A percentile compares a stretch with the other conserved stretches of the same genome.
These are phyloP conservation scores for Plasmodium falciparum DNA, from an alignment of 169 alveolate genomes.

Conservation along the genomic window DNA sequence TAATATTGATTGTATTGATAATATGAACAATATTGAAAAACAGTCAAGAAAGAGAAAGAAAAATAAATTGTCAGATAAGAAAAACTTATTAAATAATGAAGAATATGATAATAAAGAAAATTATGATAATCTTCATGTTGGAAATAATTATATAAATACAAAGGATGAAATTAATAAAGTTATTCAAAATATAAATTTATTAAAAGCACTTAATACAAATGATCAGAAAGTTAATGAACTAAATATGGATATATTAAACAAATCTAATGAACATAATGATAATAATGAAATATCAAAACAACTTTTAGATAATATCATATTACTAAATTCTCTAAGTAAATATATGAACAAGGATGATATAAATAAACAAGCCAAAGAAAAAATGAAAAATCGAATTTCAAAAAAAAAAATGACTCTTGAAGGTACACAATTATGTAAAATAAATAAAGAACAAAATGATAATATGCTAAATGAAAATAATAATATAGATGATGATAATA, in stretches of 20 bases:
- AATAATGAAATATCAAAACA: constrained; percentile 19
- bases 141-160: constrained; percentile 8
- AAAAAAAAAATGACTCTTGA: constrained; percentile 6
- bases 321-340: constrained; percentile 8
- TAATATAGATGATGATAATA: not conserved
- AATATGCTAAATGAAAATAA: not conserved
- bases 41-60: not conserved
- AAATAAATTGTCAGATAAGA: not conserved
- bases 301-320: constrained; percentile 13
- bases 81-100: not conserved
- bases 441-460: not conserved
- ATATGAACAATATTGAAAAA: not conserved
- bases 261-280: constrained; percentile 1
- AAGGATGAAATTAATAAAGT: constrained; percentile 7
- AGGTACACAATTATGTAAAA: not conserved
- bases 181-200: not conserved
- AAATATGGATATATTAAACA: not conserved
- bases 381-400: not conserved
- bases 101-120: not conserved
- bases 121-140: not conserved
- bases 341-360: not conserved
- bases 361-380: not conserved
- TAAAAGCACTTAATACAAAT: not conserved
- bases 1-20: no score
- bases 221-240: not conserved